A percentile compares a stretch with the other conserved stretches of the same genome.
Evolutionary conservation across 2,329 filamentous ascomycete species (phyloP).

Genomic region (Microcera coccophila): DNA sequence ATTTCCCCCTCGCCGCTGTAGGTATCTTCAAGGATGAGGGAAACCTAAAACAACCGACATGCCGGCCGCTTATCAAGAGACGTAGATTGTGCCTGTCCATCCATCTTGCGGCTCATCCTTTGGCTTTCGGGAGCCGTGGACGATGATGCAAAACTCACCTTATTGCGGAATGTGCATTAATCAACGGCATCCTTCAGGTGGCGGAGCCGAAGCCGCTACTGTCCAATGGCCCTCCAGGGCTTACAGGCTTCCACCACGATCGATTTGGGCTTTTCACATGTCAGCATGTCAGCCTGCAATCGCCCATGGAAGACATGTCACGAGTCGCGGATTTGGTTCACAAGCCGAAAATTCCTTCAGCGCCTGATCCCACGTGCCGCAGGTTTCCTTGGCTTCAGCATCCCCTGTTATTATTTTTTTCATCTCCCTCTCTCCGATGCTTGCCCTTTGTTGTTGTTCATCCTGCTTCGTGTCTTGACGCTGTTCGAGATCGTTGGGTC

Average conservation of each 20-base stretch:
- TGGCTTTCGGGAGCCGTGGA: no score
- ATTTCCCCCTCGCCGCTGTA: no score
- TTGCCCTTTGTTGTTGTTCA: background rate
- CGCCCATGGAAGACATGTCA: constrained; percentile 12
- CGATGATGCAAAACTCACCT: background rate
- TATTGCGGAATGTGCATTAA: background rate
- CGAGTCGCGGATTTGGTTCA: constrained; percentile 18
- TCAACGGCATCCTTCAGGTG: background rate
- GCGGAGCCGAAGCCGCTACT: background rate
- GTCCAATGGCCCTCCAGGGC: constrained; percentile 3
- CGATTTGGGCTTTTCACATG: no score
- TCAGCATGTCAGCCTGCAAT: constrained; percentile 6
- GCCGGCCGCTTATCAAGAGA: no score
- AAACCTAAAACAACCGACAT: no score
- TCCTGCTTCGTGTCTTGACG: background rate
- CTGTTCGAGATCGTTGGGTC: no score
- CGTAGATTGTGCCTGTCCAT: no score
- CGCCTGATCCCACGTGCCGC: background rate
- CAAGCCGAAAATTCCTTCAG: background rate
- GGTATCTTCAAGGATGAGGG: no score
- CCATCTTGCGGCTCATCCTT: no score
- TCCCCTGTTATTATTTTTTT: no score
- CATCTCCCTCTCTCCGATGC: background rate
- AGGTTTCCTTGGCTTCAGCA: background rate
- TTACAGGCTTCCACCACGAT: constrained; percentile 14